phyloP scores from a whole-genome alignment of 2,329 filamentous ascomycete genomes.

The Alternaria panax region DNA sequence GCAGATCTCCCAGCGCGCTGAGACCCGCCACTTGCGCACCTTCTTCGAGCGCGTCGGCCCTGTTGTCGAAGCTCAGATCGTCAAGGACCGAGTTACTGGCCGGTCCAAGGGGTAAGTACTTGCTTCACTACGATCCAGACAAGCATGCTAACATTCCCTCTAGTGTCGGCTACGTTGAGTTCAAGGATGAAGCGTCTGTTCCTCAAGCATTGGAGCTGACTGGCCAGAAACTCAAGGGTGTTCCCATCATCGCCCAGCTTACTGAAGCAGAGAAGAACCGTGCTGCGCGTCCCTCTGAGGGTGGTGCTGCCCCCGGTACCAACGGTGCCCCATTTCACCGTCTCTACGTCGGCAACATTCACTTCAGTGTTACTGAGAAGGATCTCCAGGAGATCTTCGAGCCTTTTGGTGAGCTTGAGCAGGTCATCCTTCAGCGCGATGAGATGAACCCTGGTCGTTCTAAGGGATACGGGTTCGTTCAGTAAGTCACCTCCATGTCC shows the following conservation, averaged over 20 bases:
- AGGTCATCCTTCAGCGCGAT: conserved; percentile 96
- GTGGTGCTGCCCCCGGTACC: conserved; percentile 68
- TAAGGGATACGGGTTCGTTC: conserved; percentile 96
- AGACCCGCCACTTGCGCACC: conserved; percentile 88
- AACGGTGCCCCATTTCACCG: conserved; percentile 95
- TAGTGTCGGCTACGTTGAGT: conserved; percentile 99
- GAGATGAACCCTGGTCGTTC: conserved; percentile 66
- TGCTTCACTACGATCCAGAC: neutral
- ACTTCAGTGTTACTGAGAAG: conserved; percentile 97
- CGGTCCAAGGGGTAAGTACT: conserved; percentile 89
- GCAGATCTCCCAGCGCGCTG: conserved; percentile 91
- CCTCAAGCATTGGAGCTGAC: conserved; percentile 94
- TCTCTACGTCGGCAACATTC: conserved; percentile 98
- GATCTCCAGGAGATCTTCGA: conserved; percentile 97
- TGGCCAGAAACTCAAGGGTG: conserved; percentile 97
- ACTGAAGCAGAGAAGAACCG: conserved; percentile 99
- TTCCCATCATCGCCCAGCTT: conserved; percentile 96
- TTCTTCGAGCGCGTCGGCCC: conserved; percentile 96
- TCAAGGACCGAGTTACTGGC: conserved; percentile 95
- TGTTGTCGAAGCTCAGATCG: conserved; percentile 97
- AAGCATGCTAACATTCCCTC: conserved; percentile 48
- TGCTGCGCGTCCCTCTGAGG: conserved; percentile 78
- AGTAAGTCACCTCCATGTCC: conserved; percentile 68
- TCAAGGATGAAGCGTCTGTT: conserved; percentile 94
- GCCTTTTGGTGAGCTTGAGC: conserved; percentile 96